A percentile compares a stretch with the other conserved stretches of the same genome.
phyloP scores from a whole-genome alignment of 164 flowering plant species.

The Kalanchoe fedtschenkoi region DNA sequence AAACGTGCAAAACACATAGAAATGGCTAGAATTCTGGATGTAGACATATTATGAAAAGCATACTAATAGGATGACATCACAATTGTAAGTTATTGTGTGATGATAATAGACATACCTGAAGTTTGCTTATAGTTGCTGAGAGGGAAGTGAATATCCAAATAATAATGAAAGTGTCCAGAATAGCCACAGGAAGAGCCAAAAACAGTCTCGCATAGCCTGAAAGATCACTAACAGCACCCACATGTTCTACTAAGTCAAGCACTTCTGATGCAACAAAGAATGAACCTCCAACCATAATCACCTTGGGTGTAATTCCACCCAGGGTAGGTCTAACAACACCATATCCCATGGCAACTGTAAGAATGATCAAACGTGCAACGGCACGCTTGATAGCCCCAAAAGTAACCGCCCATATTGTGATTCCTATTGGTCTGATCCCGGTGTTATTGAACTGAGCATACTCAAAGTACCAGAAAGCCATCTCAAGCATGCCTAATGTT shows the following conservation, averaged over 20 bases:
- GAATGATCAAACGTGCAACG: constrained; percentile 67
- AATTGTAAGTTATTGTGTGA: not conserved
- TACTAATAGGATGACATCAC: not conserved
- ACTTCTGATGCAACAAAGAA: constrained; percentile 89
- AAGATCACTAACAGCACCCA: constrained; percentile 79
- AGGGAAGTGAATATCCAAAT: constrained; percentile 96
- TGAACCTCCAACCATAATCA: constrained; percentile 78
- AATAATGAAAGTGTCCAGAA: constrained; percentile 95
- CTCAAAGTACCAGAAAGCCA: constrained; percentile 94
- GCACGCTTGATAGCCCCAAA: constrained; percentile 84
- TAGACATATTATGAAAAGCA: not conserved
- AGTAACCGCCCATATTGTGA: constrained; percentile 90
- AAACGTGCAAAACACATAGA: not conserved
- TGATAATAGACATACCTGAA: constrained; percentile 38
- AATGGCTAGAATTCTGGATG: not conserved
- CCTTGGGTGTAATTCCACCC: constrained; percentile 98
- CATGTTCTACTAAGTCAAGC: constrained; percentile 91
- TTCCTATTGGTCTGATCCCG: constrained; percentile 80
- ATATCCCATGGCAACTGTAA: constrained; percentile 93
- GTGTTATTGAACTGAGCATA: constrained; percentile 79
- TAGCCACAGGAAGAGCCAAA: constrained; percentile 86
- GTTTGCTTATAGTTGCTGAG: constrained; percentile 83
- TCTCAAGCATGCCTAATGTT: constrained; percentile 91
- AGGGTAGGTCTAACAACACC: constrained; percentile 97
- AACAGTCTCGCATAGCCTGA: constrained; percentile 86